phyloP scores from a whole-genome alignment of 2,329 filamentous ascomycete species.

The Thermomyces lanuginosus region DNA sequence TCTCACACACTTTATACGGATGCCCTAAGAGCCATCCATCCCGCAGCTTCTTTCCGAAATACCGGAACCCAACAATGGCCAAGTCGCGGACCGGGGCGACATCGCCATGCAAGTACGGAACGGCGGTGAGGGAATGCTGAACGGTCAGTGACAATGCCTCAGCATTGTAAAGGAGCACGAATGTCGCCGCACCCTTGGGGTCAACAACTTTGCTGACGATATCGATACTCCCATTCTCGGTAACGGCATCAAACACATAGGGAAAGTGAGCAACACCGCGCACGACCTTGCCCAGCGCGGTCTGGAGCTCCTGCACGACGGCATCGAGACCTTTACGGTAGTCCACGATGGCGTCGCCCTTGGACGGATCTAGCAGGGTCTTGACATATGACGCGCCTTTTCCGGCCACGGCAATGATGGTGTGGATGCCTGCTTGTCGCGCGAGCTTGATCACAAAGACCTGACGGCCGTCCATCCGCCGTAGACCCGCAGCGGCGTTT shows the following conservation, averaged over 20 bases:
- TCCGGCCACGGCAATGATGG: slow-evolving; percentile 1
- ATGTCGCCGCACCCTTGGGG: slow-evolving; percentile 20
- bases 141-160: slow-evolving; percentile 24
- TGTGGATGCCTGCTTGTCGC: neutral
- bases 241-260: slow-evolving; percentile 43
- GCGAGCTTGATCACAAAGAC: slow-evolving; percentile 6
- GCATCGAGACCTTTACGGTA: neutral
- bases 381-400: neutral
- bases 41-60: slow-evolving; percentile 30
- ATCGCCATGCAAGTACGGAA: slow-evolving; percentile 15
- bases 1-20: slow-evolving; percentile 34
- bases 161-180: slow-evolving; percentile 29
- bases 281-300: no score
- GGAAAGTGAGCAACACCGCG: slow-evolving; percentile 26
- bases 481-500: slow-evolving; percentile 4
- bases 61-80: slow-evolving; percentile 30
- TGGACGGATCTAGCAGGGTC: no score
- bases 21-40: slow-evolving; percentile 36
- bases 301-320: no score
- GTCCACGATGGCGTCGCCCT: slow-evolving; percentile 1
- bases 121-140: slow-evolving; percentile 22
- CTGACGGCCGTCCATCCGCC: slow-evolving; percentile 5
- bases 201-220: slow-evolving; percentile 33
- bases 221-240: slow-evolving; percentile 34
- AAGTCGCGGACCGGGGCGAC: no score